phyloP scores from a whole-genome alignment of 441 rosid genomes.

The Adansonia gregorii region DNA sequence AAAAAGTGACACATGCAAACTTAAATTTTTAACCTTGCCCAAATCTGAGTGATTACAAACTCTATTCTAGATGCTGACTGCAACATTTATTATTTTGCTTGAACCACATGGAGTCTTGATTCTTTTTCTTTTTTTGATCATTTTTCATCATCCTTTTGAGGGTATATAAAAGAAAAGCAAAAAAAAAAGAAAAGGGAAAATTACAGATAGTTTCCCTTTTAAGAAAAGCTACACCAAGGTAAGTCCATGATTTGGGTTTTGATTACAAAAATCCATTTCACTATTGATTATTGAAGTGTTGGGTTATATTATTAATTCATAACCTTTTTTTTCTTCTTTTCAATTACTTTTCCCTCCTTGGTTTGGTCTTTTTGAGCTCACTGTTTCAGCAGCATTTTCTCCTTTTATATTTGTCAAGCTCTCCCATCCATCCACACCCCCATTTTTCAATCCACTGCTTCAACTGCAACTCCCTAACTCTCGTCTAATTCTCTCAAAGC shows the following conservation, averaged over 20 bases:
- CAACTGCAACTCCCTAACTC: background rate
- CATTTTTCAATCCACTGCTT: conserved; percentile 3
- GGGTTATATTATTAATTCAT: conserved; percentile 15
- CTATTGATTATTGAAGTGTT: conserved; percentile 1
- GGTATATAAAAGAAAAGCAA: background rate
- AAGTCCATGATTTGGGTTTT: conserved; percentile 11
- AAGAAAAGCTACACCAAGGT: background rate
- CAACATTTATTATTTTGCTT: background rate
- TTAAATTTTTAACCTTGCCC: background rate
- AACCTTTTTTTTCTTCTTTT: background rate
- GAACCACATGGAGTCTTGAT: background rate
- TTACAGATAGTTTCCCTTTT: background rate
- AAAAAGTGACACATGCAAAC: background rate
- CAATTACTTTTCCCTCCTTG: conserved; percentile 3
- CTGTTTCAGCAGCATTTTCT: conserved; percentile 26
- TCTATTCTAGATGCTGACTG: background rate
- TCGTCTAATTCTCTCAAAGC: conserved; percentile 15
- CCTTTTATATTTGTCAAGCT: conserved; percentile 29
- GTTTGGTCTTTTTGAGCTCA: background rate
- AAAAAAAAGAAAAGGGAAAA: background rate
- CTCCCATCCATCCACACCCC: conserved; percentile 18
- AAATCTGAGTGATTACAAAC: background rate
- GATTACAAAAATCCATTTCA: conserved; percentile 8
- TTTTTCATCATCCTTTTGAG: background rate
- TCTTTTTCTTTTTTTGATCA: background rate